phyloP scores from a whole-genome alignment of 495 filamentous ascomycete species.

The Daldinia vernicosa region DNA sequence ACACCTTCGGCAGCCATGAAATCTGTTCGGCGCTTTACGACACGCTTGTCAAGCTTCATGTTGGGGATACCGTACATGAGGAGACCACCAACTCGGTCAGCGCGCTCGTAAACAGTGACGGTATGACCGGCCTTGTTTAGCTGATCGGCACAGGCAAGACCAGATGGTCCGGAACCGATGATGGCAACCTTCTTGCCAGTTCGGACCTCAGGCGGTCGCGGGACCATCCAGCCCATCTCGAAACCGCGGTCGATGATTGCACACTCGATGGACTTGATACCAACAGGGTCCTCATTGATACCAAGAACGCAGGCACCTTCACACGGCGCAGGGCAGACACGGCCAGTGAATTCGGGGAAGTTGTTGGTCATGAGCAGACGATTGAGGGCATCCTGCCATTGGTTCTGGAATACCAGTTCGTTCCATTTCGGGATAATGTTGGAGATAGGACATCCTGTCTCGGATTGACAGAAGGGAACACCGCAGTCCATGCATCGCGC shows the following conservation, averaged over 20 bases:
- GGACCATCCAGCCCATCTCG: constrained; percentile 99
- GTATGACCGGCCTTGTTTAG: constrained; percentile 92
- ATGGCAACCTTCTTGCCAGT: constrained; percentile 92
- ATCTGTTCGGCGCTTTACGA: constrained; percentile 95
- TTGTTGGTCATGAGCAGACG: constrained; percentile 98
- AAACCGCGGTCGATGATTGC: constrained; percentile 99
- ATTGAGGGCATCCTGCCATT: constrained; percentile 96
- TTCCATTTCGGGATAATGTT: constrained; percentile 99
- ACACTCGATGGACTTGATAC: constrained; percentile 99
- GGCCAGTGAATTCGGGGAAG: constrained; percentile 99
- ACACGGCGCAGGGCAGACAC: constrained; percentile 97
- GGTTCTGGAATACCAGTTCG: constrained; percentile 87
- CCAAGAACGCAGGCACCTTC: constrained; percentile 97
- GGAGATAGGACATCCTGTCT: constrained; percentile 96
- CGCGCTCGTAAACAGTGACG: constrained; percentile 95
- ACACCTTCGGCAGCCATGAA: constrained; percentile 95
- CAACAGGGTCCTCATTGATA: constrained; percentile 97
- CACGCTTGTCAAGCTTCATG: constrained; percentile 99
- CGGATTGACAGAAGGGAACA: constrained; percentile 99
- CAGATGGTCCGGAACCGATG: constrained; percentile 93
- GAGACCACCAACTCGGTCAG: constrained; percentile 91
- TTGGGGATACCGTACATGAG: constrained; percentile 99
- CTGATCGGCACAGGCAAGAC: constrained; percentile 92
- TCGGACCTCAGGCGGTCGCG: constrained; percentile 77
- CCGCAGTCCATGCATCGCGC: constrained; percentile 99